Percentiles rank a stretch among this genome's conserved stretches.
phyloP scores from a whole-genome alignment of 768 basidiomycete species.

The Guyanaporus albipodus region DNA sequence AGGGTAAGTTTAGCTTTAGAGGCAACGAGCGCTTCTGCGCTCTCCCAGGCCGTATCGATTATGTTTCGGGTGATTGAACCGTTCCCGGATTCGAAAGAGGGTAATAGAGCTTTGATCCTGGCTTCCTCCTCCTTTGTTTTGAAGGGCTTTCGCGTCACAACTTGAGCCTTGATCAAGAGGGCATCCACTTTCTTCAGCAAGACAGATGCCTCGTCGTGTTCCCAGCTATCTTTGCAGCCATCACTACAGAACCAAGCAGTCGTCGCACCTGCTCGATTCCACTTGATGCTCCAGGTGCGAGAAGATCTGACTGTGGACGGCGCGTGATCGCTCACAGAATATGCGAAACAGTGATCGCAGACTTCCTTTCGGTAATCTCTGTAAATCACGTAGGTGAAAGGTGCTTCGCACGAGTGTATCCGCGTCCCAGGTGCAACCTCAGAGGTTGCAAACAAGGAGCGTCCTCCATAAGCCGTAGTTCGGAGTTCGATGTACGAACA shows the following conservation, averaged over 20 bases:
- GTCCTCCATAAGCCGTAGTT: conserved; percentile 46
- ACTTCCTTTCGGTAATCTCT: conserved; percentile 64
- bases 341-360: conserved; percentile 61
- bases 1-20: conserved; percentile 23
- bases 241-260: conserved; percentile 58
- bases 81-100: conserved; percentile 8
- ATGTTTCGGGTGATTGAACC: conserved; percentile 34
- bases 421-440: conserved; percentile 41
- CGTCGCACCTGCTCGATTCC: conserved; percentile 29
- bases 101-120: conserved; percentile 18
- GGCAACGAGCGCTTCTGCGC: conserved; percentile 32
- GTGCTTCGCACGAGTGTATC: conserved; percentile 42
- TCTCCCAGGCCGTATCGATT: conserved; percentile 46
- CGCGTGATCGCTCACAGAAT: conserved; percentile 37
- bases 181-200: conserved; percentile 32
- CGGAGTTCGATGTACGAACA: conserved; percentile 20
- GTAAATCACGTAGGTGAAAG: conserved; percentile 56
- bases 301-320: conserved; percentile 15
- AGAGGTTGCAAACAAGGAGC: conserved; percentile 47
- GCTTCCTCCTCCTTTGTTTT: conserved; percentile 21
- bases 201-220: conserved; percentile 32
- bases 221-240: conserved; percentile 44
- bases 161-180: conserved; percentile 35
- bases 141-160: conserved; percentile 27
- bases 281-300: conserved; percentile 44